These are phyloP conservation scores for Lasiodiplodia hormozganensis DNA, from an alignment of 2,329 filamentous ascomycete genomes.

Conservation along the genomic window DNA sequence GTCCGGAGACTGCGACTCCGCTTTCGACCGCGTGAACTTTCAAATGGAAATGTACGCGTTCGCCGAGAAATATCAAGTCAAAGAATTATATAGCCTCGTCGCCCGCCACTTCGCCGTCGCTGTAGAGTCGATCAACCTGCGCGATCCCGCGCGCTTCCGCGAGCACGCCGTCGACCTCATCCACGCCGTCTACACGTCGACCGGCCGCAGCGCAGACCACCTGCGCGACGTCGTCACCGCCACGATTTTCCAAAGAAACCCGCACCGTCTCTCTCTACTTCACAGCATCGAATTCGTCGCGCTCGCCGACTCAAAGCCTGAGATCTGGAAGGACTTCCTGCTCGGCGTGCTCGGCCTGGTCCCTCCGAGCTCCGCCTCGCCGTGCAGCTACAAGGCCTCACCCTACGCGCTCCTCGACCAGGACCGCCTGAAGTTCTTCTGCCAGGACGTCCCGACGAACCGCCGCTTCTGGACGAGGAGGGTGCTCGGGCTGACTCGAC, in stretches of 20 bases:
- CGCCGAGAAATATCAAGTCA: background rate
- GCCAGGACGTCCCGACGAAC: background rate
- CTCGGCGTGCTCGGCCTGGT: background rate
- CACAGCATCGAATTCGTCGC: background rate
- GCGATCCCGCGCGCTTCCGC: background rate
- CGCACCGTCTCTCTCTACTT: no score
- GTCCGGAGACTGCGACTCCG: background rate
- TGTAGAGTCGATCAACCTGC: background rate
- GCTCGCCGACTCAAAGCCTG: background rate
- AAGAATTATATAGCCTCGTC: background rate
- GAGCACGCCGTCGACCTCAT: background rate
- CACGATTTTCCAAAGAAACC: background rate
- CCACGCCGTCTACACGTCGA: background rate
- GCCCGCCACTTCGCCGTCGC: background rate
- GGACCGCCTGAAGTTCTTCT: background rate
- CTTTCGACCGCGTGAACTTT: background rate
- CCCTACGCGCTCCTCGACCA: background rate
- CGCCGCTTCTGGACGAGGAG: background rate
- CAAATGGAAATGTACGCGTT: background rate
- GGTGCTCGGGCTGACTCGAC: background rate
- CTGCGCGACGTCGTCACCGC: background rate
- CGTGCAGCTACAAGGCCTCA: no score
- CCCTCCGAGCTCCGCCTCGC: no score
- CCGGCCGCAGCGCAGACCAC: background rate
- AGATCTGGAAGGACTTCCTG: slow-evolving; percentile 2